These are phyloP conservation scores for Sutorius eximius DNA, from an alignment of 1,284 basidiomycete genomes.

Conservation along the genomic window DNA sequence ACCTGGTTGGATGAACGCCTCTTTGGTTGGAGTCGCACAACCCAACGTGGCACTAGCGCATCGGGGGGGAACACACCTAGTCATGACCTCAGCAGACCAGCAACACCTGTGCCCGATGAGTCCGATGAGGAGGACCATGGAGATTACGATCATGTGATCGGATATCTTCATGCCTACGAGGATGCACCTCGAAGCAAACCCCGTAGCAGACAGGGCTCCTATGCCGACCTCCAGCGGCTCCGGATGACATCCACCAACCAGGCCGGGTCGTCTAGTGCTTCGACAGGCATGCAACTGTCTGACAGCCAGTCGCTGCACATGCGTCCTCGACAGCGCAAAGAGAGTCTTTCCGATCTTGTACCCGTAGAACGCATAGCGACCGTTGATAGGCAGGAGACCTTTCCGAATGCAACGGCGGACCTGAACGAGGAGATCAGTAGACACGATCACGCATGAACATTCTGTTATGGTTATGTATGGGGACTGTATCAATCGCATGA, in stretches of 20 bases:
- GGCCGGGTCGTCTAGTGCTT: slow-evolving; percentile 7
- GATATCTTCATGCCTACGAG: slow-evolving; percentile 55
- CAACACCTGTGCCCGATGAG: slow-evolving; percentile 68
- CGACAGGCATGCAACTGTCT: slow-evolving; percentile 24
- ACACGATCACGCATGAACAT: slow-evolving; percentile 32
- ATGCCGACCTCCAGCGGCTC: slow-evolving; percentile 74
- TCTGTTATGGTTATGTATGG: slow-evolving; percentile 12
- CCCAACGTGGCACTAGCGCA: slow-evolving; percentile 70
- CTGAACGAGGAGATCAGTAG: slow-evolving; percentile 62
- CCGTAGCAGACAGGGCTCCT: slow-evolving; percentile 72
- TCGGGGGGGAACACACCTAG: slow-evolving; percentile 61
- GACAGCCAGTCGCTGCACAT: slow-evolving; percentile 46
- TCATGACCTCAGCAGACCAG: slow-evolving; percentile 61
- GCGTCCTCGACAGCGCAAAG: slow-evolving; percentile 55
- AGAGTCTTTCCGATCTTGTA: slow-evolving; percentile 63
- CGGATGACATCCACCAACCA: slow-evolving; percentile 41
- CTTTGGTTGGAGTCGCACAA: slow-evolving; percentile 87
- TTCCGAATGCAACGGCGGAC: slow-evolving; percentile 55
- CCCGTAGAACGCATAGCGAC: slow-evolving; percentile 61
- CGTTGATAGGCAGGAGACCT: slow-evolving; percentile 53
- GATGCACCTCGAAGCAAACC: slow-evolving; percentile 44
- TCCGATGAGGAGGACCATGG: slow-evolving; percentile 78
- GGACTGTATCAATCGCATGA: slow-evolving; percentile 19
- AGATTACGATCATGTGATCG: slow-evolving; percentile 78
- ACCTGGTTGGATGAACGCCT: slow-evolving; percentile 92